phyloP scores from a whole-genome alignment of 768 basidiomycete species.

The Panaeolus papilionaceus region DNA sequence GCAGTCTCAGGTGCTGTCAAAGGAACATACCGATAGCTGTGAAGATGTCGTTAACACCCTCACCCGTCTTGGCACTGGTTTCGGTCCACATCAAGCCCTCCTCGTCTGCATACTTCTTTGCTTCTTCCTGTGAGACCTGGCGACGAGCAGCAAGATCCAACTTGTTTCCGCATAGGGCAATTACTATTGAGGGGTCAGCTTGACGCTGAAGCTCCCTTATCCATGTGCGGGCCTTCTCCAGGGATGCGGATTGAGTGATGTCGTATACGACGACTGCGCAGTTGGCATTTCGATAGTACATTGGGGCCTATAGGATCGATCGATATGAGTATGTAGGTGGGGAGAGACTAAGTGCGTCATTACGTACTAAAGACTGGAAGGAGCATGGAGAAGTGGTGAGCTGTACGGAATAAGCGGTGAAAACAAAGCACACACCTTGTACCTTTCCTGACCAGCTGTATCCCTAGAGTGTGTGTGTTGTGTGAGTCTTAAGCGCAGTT shows the following conservation, averaged over 20 bases:
- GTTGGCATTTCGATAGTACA: constrained; percentile 97
- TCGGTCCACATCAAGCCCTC: constrained; percentile 94
- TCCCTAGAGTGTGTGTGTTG: constrained; percentile 61
- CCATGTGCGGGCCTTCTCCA: constrained; percentile 99
- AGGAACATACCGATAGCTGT: constrained; percentile 71
- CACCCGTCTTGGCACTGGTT: constrained; percentile 89
- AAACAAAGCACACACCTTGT: constrained; percentile 64
- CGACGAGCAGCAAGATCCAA: constrained; percentile 84
- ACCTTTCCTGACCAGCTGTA: constrained; percentile 95
- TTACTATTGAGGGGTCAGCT: constrained; percentile 96
- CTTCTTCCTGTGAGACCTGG: constrained; percentile 87
- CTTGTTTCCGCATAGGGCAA: constrained; percentile 97
- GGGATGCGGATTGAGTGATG: constrained; percentile 92
- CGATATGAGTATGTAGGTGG: constrained; percentile 21
- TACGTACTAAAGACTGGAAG: constrained; percentile 47
- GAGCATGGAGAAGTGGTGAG: constrained; percentile 23
- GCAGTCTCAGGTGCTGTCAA: constrained; percentile 8
- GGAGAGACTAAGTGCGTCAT: constrained; percentile 40
- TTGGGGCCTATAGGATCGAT: constrained; percentile 67
- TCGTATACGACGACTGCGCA: constrained; percentile 97
- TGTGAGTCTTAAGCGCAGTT: constrained; percentile 16
- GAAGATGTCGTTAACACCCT: constrained; percentile 88
- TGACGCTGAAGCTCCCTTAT: constrained; percentile 98
- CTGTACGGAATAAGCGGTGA: constrained; percentile 17
- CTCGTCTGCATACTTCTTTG: constrained; percentile 90